Evolutionary conservation across 768 basidiomycete genomes (phyloP), one percentile per base, ranked within the genome.

Genomic region (Tylopilus vinaceipallidus): DNA sequence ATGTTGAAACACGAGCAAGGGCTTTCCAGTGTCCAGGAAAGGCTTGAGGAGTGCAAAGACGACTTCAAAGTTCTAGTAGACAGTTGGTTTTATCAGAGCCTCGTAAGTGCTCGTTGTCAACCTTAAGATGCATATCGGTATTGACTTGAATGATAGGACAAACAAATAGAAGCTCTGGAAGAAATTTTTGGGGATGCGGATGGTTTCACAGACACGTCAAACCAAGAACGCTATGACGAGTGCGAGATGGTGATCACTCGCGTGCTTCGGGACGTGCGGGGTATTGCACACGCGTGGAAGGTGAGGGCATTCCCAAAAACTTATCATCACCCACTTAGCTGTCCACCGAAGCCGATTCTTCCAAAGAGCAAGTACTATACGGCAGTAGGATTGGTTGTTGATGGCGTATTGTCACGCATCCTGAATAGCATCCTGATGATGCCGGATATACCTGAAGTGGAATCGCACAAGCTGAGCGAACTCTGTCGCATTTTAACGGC

Each of bases 361-460:
- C 71, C 82, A n/a, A 83, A 81, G 60, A 80, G 75, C 61, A 85
- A 82, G 60, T 88, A 88, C 60, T 84, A 91, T 55, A 71, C 74
- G 16, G 83, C 84, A 1, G 67, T 91, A 14, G 95, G 94, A 11
- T 68, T 76, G 23, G 67, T 93, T 12, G 79, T 85, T 6, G 84
- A 95, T 42, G 75, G 79, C 6, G 81, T 81, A 6, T 72, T 95
- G 22, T 75, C 75, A 6, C 75, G 81, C 17, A 77, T 95, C 19
- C 73, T 92, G 13, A 75, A 76, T 32, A 86, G 91, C 59, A 75
- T 97, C 17, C 72, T 95, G 30, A 80, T 80, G 1, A 71, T 97
- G 38, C 75, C 80, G 6, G 95, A 98, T 66, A 97, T 98, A 53
- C 84, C 94, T 0, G 92, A 89, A 57, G 73, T 83, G 9, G 95